phyloP scores from a whole-genome alignment of 2,329 filamentous ascomycete genomes.

The Talaromyces marneffei region DNA sequence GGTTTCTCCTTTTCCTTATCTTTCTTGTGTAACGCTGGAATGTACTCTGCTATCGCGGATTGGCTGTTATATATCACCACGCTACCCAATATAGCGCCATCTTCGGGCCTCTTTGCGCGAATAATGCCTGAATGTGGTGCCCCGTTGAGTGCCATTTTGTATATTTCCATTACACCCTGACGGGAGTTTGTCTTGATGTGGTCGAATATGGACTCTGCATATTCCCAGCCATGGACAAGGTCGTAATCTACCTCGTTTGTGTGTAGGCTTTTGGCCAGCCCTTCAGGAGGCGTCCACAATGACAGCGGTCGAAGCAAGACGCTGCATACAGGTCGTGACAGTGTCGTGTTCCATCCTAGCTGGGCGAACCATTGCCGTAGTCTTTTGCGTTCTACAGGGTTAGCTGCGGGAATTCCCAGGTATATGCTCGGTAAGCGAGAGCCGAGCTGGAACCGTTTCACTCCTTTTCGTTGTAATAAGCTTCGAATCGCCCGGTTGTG shows the following conservation, averaged over 20 bases:
- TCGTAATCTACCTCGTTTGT: conserved; percentile 73
- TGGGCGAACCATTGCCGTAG: conserved; percentile 79
- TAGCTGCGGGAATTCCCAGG: conserved; percentile 70
- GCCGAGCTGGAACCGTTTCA: conserved; percentile 77
- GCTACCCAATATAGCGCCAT: conserved; percentile 66
- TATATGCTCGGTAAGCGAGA: conserved; percentile 78
- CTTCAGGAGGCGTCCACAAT: conserved; percentile 69
- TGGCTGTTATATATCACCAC: conserved; percentile 71
- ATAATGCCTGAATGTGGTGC: conserved; percentile 72
- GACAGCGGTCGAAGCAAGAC: conserved; percentile 68
- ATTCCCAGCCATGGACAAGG: conserved; percentile 72
- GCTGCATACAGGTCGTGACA: conserved; percentile 60
- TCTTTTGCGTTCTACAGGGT: conserved; percentile 55
- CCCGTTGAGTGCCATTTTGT: conserved; percentile 67
- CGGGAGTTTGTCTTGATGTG: conserved; percentile 68
- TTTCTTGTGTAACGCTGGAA: conserved; percentile 61
- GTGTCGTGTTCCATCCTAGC: conserved; percentile 74
- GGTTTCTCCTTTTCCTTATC: conserved; percentile 22
- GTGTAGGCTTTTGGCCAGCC: conserved; percentile 67
- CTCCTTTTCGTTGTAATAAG: conserved; percentile 62
- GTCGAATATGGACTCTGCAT: conserved; percentile 65
- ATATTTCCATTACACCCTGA: conserved; percentile 74
- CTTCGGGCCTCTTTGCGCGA: conserved; percentile 65
- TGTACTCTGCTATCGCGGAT: conserved; percentile 61
- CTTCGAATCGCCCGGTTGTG: conserved; percentile 78